These are phyloP conservation scores for Tricholoma bakamatsutake DNA, from an alignment of 768 basidiomycete species.

Conservation along the genomic window DNA sequence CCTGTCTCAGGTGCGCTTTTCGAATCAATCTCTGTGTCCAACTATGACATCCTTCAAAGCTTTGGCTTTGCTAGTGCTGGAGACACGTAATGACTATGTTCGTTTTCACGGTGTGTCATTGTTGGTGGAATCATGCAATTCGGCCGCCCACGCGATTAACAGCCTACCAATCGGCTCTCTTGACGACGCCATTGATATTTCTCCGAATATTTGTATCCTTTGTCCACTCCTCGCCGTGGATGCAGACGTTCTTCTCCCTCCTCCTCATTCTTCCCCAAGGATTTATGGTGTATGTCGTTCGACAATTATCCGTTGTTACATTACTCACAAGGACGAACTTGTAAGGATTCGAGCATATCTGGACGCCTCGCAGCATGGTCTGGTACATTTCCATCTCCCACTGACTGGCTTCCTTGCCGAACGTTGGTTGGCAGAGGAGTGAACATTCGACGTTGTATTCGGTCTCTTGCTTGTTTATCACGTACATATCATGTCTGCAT, in stretches of 20 bases:
- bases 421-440: conserved; percentile 62
- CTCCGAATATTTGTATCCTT: conserved; percentile 51
- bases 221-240: conserved; percentile 45
- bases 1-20: conserved; percentile 30
- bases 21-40: not conserved
- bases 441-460: not conserved
- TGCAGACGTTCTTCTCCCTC: conserved; percentile 44
- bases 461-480: not conserved
- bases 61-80: conserved; percentile 57
- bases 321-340: not conserved
- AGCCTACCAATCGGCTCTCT: conserved; percentile 78
- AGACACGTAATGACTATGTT: conserved; percentile 71
- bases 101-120: conserved; percentile 63
- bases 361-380: conserved; percentile 44
- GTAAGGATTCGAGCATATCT: conserved; percentile 28
- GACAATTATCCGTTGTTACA: not conserved
- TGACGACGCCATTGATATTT: conserved; percentile 57
- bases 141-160: conserved; percentile 5
- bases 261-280: conserved; percentile 34
- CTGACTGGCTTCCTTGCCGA: conserved; percentile 61
- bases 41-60: conserved; percentile 33
- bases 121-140: not conserved
- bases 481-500: not conserved
- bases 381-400: conserved; percentile 58
- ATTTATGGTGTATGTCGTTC: conserved; percentile 53